These are phyloP conservation scores for Aspergillus tanneri DNA, from an alignment of 2,329 filamentous ascomycete genomes.

Conservation along the genomic window DNA sequence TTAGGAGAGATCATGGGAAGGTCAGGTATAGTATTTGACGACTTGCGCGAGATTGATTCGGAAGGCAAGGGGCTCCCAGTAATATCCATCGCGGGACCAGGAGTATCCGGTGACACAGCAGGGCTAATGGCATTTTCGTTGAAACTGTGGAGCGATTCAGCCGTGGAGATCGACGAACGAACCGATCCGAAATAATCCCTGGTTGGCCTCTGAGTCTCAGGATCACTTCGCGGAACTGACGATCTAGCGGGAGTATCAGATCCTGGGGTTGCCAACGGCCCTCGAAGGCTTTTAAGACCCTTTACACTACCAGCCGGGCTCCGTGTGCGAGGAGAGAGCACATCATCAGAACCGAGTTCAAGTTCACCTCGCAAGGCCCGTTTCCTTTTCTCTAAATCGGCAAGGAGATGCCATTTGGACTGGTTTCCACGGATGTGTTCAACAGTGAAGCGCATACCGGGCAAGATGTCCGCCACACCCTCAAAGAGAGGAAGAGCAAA, in stretches of 20 bases:
- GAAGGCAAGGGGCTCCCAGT: constrained; percentile 26
- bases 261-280: constrained; percentile 10
- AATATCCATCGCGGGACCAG: constrained; percentile 37
- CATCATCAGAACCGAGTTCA: constrained; percentile 21
- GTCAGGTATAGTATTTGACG: constrained; percentile 33
- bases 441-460: constrained; percentile 78
- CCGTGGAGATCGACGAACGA: constrained; percentile 18
- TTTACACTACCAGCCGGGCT: constrained; percentile 27
- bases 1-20: constrained; percentile 22
- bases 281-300: constrained; percentile 11
- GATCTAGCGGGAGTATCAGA: constrained; percentile 14
- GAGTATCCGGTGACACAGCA: constrained; percentile 37
- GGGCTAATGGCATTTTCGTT: constrained; percentile 37
- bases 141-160: constrained; percentile 18
- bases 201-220: constrained; percentile 1
- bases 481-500: constrained; percentile 92
- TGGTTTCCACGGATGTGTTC: constrained; percentile 79
- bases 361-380: constrained; percentile 24
- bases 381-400: constrained; percentile 32
- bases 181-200: constrained; percentile 21
- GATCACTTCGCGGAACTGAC: constrained; percentile 9
- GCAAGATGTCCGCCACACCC: constrained; percentile 80
- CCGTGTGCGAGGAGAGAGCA: constrained; percentile 37
- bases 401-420: constrained; percentile 58
- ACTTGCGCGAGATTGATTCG: constrained; percentile 31